phyloP scores from a whole-genome alignment of 2,329 filamentous ascomycete genomes.

The Cyclaneusma minus region DNA sequence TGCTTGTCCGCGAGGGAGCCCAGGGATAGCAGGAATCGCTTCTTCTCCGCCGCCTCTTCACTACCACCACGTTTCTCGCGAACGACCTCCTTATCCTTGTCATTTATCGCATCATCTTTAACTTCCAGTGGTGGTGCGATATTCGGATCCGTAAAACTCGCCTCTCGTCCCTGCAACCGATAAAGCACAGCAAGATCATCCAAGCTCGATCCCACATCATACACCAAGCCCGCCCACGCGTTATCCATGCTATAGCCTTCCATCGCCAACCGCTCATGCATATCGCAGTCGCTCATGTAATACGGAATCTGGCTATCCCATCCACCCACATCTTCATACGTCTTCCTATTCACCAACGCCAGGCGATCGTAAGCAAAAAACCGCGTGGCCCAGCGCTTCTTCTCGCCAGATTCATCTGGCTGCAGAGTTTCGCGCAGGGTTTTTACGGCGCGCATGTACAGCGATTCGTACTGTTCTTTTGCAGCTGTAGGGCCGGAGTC shows the following conservation, averaged over 20 bases:
- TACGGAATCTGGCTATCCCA: conserved; percentile 44
- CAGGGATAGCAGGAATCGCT: no score
- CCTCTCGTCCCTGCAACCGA: conserved; percentile 22
- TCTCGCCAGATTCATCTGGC: conserved; percentile 2
- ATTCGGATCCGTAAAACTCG: conserved; percentile 23
- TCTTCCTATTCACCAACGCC: conserved; percentile 36
- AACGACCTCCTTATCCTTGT: conserved; percentile 10
- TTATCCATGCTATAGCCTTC: conserved; percentile 25
- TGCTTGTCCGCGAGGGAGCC: conserved; percentile 4
- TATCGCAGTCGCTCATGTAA: conserved; percentile 41
- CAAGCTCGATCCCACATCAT: conserved; percentile 28
- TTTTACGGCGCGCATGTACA: conserved; percentile 10
- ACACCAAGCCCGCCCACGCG: conserved; percentile 25
- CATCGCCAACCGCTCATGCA: conserved; percentile 33
- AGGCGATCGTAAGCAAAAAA: conserved; percentile 45
- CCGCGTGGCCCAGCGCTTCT: conserved; percentile 28
- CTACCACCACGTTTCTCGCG: conserved; percentile 17
- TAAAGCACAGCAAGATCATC: conserved; percentile 30
- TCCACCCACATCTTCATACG: conserved; percentile 28
- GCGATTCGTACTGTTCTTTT: no score
- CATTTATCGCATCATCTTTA: conserved; percentile 7
- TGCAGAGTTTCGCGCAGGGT: conserved; percentile 5
- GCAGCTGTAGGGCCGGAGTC: no score
- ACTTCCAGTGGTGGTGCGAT: conserved; percentile 17
- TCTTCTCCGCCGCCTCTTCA: conserved; percentile 9